These are phyloP conservation scores for Phytophthora ohioensis DNA, from an alignment of 352 stramenopile species.

Conservation along the genomic window DNA sequence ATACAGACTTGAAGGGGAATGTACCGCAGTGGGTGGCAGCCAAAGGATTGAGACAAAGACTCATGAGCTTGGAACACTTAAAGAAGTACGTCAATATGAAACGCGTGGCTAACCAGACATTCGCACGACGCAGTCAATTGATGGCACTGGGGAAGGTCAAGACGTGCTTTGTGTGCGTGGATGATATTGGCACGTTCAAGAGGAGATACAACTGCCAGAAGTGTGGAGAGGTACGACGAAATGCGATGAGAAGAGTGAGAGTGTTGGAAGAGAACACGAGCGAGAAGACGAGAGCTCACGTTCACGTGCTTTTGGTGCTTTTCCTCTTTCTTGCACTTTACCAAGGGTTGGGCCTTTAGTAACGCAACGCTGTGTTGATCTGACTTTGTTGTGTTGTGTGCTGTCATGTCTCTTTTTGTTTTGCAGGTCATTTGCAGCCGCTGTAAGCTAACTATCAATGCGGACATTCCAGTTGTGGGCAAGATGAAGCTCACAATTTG, in stretches of 20 bases:
- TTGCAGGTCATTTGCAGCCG: conserved; percentile 69
- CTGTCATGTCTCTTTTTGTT: conserved; percentile 30
- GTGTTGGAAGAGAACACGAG: background rate
- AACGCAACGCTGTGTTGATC: conserved; percentile 15
- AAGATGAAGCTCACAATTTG: conserved; percentile 91
- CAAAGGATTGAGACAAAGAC: conserved; percentile 60
- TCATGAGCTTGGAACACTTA: conserved; percentile 82
- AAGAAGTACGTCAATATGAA: conserved; percentile 89
- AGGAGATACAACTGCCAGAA: conserved; percentile 89
- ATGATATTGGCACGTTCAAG: conserved; percentile 84
- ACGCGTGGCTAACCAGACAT: conserved; percentile 77
- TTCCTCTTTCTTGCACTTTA: conserved; percentile 10
- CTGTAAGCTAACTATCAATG: conserved; percentile 79
- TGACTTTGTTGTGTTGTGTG: conserved; percentile 6
- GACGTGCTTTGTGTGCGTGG: conserved; percentile 83
- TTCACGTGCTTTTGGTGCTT: conserved; percentile 13
- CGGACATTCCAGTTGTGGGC: conserved; percentile 83
- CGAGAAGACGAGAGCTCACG: background rate
- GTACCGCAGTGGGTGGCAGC: conserved; percentile 76
- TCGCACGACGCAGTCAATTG: conserved; percentile 69
- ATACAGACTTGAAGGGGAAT: conserved; percentile 83
- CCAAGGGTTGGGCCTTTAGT: conserved; percentile 18
- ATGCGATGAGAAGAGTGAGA: conserved; percentile 1
- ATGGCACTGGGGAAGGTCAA: conserved; percentile 75
- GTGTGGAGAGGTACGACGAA: conserved; percentile 68